These are phyloP conservation scores for Paracoccidioides brasiliensis DNA, from an alignment of 2,329 filamentous ascomycete species.

Conservation along the genomic window DNA sequence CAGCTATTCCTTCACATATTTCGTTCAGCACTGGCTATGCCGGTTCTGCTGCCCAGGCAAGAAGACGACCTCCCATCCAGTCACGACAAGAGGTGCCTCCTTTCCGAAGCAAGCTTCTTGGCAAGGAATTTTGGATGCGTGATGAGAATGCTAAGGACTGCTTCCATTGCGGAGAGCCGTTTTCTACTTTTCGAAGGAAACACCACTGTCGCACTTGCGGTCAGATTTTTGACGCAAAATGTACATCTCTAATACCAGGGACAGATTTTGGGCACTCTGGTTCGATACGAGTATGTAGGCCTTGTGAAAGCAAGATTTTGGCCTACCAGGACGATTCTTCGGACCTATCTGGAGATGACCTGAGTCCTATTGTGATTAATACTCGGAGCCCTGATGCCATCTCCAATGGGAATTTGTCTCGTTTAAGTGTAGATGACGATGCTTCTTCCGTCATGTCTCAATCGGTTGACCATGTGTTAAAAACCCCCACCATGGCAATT, in stretches of 20 bases:
- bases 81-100: conserved; percentile 37
- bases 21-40: conserved; percentile 10
- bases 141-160: conserved; percentile 97
- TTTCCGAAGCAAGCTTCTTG: conserved; percentile 75
- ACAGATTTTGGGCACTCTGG: conserved; percentile 76
- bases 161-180: conserved; percentile 79
- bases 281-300: conserved; percentile 78
- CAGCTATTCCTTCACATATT: conserved; percentile 21
- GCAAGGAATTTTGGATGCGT: conserved; percentile 98
- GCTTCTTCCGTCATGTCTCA: conserved; percentile 35
- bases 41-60: conserved; percentile 11
- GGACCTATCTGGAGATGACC: conserved; percentile 65
- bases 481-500: conserved; percentile 50
- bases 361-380: conserved; percentile 49
- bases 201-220: conserved; percentile 91
- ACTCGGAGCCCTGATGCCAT: conserved; percentile 50
- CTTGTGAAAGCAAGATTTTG: conserved; percentile 82
- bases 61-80: conserved; percentile 11
- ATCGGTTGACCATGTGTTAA: conserved; percentile 33
- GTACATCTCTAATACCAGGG: conserved; percentile 81
- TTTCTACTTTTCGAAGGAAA: conserved; percentile 87
- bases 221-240: conserved; percentile 97
- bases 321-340: conserved; percentile 84
- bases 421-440: conserved; percentile 32
- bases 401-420: conserved; percentile 31